Evolutionary conservation across 2,329 filamentous ascomycete species (phyloP).

Genomic region (Aspergillus chevalieri): DNA sequence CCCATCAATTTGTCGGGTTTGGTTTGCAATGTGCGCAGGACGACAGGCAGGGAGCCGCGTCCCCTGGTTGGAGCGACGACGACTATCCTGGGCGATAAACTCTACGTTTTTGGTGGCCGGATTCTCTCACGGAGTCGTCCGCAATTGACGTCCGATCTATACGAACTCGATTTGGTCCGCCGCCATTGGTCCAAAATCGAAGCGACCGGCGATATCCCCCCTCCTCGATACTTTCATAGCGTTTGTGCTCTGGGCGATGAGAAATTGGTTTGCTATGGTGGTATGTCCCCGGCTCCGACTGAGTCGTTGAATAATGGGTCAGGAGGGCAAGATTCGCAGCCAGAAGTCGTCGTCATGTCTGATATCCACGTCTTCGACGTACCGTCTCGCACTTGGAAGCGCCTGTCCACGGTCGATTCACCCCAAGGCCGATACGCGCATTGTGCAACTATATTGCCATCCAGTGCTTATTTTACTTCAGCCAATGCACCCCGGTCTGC

Average conservation of each 20-base stretch:
- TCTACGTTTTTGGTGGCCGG: constrained; percentile 93
- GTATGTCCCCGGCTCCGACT: constrained; percentile 76
- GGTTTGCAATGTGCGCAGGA: constrained; percentile 67
- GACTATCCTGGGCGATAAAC: constrained; percentile 87
- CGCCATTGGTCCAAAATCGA: constrained; percentile 92
- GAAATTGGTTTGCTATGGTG: constrained; percentile 95
- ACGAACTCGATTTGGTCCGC: constrained; percentile 84
- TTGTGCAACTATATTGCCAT: constrained; percentile 86
- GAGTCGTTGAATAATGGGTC: constrained; percentile 38
- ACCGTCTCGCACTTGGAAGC: constrained; percentile 74
- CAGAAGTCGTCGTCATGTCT: constrained; percentile 94
- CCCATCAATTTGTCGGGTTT: constrained; percentile 60
- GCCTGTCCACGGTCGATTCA: constrained; percentile 69
- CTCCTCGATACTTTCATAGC: constrained; percentile 93
- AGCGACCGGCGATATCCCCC: constrained; percentile 74
- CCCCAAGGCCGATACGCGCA: constrained; percentile 95
- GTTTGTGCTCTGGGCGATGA: constrained; percentile 90
- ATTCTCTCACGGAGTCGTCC: constrained; percentile 78
- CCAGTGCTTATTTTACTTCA: constrained; percentile 79
- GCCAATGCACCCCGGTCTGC: constrained; percentile 76
- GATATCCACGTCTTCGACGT: constrained; percentile 96
- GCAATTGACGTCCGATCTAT: constrained; percentile 81
- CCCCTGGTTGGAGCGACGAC: constrained; percentile 92
- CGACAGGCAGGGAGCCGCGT: constrained; percentile 84
- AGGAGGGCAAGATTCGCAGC: constrained; percentile 56